Evolutionary conservation across 352 stramenopile species (phyloP), one percentile per base, ranked within the genome.

Genomic region (Pythium sukuiense): DNA sequence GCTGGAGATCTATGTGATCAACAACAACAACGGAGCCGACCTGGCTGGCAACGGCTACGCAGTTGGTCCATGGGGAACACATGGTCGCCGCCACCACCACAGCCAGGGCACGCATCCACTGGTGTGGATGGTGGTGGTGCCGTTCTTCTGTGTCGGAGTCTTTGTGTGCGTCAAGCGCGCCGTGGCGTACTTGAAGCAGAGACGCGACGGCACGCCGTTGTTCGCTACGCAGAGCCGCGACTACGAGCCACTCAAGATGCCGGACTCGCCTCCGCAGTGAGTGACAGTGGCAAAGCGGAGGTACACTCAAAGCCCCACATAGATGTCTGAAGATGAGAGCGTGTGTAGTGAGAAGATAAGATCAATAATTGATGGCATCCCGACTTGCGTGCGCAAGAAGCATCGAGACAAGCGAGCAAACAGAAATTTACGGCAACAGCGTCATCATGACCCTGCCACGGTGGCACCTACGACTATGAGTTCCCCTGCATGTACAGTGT

Each of bases 101-200:
- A 0, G 33, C 18, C 45, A 43, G 6, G 43, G 54, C 6, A 39
- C 58, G 30, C 54, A 61, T 32, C 60, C 60, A 9, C 14, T 72
- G 8, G 48, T 67, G 54, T 72, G 66, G 66, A 11, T 58, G 33
- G 2, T 68, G n/a, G 49, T 72, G 39, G 37, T 72, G n/a, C 66
- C 61, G 16, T 73, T 72, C 48, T 72, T 67, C 27, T 64, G 52
- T n/a, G 55, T 68, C 11, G 66, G 59, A n/a, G 30, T 72, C 6
- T 46, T 46, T 35, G 55, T 61, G 18, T 61, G 13, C 5, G 45
- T 56, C 14, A 67, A 64, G 59, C 49, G 26, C 9, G 41, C 41
- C 3, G 41, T 49, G 41, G 41, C 41, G 18, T 49, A 26, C 41
- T 8, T 49, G 14, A 49, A 49, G 41, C 24, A 49, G 41, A 13